A percentile compares a stretch with the other conserved stretches of the same genome.
These are phyloP conservation scores for Colletotrichum sp. DNA, from an alignment of 2,329 filamentous ascomycete genomes.

Conservation along the genomic window DNA sequence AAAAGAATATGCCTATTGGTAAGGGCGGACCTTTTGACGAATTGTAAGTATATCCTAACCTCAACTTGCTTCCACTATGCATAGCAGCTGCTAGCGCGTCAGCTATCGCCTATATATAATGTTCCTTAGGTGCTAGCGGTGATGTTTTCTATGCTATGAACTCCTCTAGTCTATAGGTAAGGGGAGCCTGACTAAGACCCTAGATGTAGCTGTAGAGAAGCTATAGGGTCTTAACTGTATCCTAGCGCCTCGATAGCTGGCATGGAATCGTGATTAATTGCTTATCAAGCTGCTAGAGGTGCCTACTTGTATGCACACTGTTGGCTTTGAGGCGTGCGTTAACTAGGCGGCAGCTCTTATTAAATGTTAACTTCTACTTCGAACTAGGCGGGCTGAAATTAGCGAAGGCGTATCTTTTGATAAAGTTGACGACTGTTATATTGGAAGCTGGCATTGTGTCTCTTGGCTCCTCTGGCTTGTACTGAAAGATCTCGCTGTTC, in stretches of 20 bases:
- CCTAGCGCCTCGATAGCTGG: neutral
- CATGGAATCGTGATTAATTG: neutral
- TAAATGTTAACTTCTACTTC: neutral
- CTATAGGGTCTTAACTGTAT: neutral
- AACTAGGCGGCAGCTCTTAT: neutral
- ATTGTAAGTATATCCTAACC: too few relatives aligned
- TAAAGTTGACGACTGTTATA: neutral
- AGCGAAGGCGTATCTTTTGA: neutral
- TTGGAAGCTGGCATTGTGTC: neutral
- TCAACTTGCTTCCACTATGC: too few relatives aligned
- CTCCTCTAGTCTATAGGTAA: neutral
- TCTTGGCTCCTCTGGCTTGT: neutral
- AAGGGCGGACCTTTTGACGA: too few relatives aligned
- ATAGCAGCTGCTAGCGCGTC: neutral
- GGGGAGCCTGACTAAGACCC: neutral
- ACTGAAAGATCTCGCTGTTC: neutral
- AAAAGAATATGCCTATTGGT: too few relatives aligned
- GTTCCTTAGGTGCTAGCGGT: neutral
- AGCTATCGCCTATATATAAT: neutral
- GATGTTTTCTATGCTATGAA: neutral
- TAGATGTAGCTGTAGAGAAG: neutral
- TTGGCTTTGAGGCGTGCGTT: neutral
- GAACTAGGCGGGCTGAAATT: neutral
- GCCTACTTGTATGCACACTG: neutral
- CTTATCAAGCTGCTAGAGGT: neutral